Evolutionary conservation across 1,284 basidiomycete genomes (phyloP), one percentile per base, ranked within the genome.

Genomic region (Cryptococcus jaspeensis): DNA sequence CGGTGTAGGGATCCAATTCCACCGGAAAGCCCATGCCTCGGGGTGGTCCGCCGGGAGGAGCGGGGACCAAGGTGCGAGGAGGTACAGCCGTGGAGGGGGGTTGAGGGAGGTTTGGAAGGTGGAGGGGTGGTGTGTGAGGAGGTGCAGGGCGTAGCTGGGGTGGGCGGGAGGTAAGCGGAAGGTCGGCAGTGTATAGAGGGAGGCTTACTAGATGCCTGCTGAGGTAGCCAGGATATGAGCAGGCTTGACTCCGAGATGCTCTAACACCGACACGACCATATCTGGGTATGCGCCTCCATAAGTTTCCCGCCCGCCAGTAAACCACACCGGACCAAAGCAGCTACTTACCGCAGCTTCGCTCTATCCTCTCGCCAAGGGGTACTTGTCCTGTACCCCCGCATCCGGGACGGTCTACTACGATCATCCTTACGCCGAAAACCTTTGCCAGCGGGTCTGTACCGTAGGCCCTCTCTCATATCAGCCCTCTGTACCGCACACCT

Each of bases 51-150:
- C 25, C 0, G 70, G 69, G 13, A 75, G 53, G 1, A 70, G 63
- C 1, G 75, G 73, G 9, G 69, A 69, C 75, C 75, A 76, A 0
- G 75, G 73, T 0, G 75, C 67, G 4, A 76, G 55, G 20, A 74
- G 58, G 56, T 71, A 76, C 1, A 75, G 38, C 6, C 23, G 48
- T 0, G 74, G 74, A 22, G 70, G 70, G 1, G 71, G 65, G 8
- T 61, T 37, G 15, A 70, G 64, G 15, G 52, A 55, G 1, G 63
- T 61, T 6, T 52, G 23, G 52, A 76, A 73, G 32, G 57, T 41
- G 13, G 53, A 50, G 0, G 70, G 57, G 38, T 74, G 61, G 15
- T 69, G 37, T 0, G 64, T 62, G 12, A 75, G 59, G 12, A 76
- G 68, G 20, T 69, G 67, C 0, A 75, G 65, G 5, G 72, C 65